Percentiles rank a stretch among this genome's conserved stretches.
Conservation (phyloP, 805 yeast genomes). For the Lipomyces yamanashiensis region DNA sequence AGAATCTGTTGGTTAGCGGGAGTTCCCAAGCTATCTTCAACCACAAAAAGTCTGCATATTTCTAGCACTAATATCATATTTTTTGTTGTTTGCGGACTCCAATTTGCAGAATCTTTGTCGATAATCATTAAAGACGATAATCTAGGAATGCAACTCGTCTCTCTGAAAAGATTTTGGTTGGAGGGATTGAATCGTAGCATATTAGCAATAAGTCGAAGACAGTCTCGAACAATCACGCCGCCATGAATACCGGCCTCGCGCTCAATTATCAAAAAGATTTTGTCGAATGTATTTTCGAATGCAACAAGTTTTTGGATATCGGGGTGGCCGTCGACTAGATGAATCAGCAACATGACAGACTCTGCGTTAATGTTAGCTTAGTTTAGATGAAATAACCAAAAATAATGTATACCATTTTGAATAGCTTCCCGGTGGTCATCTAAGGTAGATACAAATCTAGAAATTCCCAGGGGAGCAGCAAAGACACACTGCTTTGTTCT, state of each 20-base stretch:
- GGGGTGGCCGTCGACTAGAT: conserved; percentile 76
- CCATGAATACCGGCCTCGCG: conserved; percentile 91
- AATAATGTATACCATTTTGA: conserved; percentile 59
- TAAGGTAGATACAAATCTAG: conserved; percentile 67
- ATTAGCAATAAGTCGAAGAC: conserved; percentile 73
- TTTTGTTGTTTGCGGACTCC: conserved; percentile 77
- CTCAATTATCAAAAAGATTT: conserved; percentile 73
- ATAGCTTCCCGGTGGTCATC: conserved; percentile 79
- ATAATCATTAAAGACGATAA: conserved; percentile 66
- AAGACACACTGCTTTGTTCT: conserved; percentile 76
- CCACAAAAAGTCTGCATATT: conserved; percentile 71
- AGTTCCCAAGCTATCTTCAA: conserved; percentile 72
- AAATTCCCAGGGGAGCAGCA: conserved; percentile 75
- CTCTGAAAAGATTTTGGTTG: conserved; percentile 86
- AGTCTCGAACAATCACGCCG: conserved; percentile 88
- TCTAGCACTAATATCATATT: conserved; percentile 72
- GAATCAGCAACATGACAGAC: conserved; percentile 72
- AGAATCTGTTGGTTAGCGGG: conserved; percentile 63
- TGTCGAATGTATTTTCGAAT: conserved; percentile 89
- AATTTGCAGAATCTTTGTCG: conserved; percentile 51
- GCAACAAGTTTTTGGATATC: conserved; percentile 93
- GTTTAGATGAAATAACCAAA: not conserved
- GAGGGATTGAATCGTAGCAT: conserved; percentile 81
- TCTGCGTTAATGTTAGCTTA: conserved; percentile 43
- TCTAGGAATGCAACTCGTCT: conserved; percentile 75